Percentiles rank a stretch among this genome's conserved stretches.
Conservation (phyloP, 2,329 filamentous ascomycete species). For the Clarireedia homoeocarpa region DNA sequence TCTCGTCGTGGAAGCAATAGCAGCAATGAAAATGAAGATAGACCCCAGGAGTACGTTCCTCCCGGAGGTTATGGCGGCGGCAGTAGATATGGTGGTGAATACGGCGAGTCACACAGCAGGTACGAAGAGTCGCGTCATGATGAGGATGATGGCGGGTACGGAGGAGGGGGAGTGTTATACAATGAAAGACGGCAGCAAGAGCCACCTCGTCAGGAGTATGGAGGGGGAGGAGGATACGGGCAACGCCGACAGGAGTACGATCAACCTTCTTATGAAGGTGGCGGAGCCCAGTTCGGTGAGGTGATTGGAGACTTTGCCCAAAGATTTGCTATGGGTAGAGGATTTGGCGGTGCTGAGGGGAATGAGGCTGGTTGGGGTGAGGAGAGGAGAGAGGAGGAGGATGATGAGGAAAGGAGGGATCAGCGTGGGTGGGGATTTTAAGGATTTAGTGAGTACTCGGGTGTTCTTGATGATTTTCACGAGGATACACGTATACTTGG, state of each 20-base stretch:
- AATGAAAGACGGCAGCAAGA: conserved; percentile 7
- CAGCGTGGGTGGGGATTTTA: neutral
- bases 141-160: conserved; percentile 3
- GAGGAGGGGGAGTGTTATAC: too few species aligned
- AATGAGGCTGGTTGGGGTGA: neutral
- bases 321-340: conserved; percentile 1
- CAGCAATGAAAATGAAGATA: conserved; percentile 14
- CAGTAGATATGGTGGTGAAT: neutral
- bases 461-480: neutral
- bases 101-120: neutral
- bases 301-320: conserved; percentile 7
- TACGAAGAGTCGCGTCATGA: neutral
- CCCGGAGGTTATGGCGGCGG: conserved; percentile 12
- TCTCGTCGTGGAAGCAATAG: conserved; percentile 12
- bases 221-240: neutral
- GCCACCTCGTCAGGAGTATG: neutral
- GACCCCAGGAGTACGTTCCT: conserved; percentile 13
- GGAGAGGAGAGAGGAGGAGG: neutral
- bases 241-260: conserved; percentile 6
- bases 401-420: conserved; percentile 39
- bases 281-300: neutral
- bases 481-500: too few species aligned
- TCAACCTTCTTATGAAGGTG: neutral
- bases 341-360: neutral
- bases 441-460: neutral